phyloP scores from a whole-genome alignment of 192 early-diverging fungal genomes.

The Backusella tarrabulga region DNA sequence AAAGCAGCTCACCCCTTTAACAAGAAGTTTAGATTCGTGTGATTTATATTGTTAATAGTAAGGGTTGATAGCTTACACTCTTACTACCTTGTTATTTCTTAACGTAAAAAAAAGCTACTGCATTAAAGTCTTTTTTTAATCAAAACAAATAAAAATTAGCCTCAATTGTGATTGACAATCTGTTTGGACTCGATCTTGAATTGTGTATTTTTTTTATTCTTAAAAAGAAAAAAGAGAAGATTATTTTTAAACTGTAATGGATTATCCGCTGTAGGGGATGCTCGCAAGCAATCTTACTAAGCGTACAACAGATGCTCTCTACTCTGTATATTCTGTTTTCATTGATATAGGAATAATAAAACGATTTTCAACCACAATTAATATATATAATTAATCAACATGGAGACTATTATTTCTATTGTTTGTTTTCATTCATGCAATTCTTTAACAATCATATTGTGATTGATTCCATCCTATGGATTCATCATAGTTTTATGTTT shows the following conservation, averaged over 20 bases:
- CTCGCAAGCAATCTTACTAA: not conserved
- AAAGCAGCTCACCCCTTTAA: not conserved
- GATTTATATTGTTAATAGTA: not conserved
- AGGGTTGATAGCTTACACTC: not conserved
- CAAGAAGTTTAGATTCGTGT: conserved; percentile 2
- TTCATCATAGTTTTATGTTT: not conserved
- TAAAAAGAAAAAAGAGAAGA: not conserved
- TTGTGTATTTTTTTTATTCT: not conserved
- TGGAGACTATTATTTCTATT: not conserved
- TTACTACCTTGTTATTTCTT: not conserved
- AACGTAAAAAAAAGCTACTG: not conserved
- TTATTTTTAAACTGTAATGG: conserved; percentile 6
- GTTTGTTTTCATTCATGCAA: not conserved
- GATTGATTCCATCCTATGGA: not conserved
- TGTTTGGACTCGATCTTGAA: not conserved
- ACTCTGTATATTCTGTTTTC: not conserved
- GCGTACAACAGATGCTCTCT: not conserved
- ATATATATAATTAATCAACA: not conserved
- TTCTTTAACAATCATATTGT: not conserved
- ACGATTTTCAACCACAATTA: not conserved
- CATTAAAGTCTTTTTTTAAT: not conserved
- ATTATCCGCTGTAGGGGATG: not conserved
- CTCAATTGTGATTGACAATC: not conserved
- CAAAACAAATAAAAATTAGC: conserved; percentile 5
- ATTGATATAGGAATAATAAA: not conserved